These are phyloP conservation scores for Lonicera japonica DNA, from an alignment of 129 eudicot genomes.

Conservation along the genomic window DNA sequence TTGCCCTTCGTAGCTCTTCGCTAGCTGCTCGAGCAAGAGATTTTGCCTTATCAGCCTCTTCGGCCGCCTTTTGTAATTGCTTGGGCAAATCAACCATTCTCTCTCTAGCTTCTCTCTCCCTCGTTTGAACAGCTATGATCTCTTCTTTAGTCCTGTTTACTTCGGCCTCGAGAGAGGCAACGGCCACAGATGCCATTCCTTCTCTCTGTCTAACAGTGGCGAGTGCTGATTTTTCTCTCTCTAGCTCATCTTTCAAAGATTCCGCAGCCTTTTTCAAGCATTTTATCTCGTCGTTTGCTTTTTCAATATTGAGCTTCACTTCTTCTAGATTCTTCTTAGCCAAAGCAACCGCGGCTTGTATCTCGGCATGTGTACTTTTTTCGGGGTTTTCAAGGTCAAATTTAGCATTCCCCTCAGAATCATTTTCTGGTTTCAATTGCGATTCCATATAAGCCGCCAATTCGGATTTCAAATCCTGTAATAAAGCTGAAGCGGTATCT, in stretches of 20 bases:
- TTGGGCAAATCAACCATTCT: conserved; percentile 75
- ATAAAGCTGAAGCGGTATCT: conserved; percentile 54
- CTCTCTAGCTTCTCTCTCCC: conserved; percentile 79
- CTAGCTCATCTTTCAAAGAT: conserved; percentile 61
- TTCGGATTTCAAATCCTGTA: conserved; percentile 59
- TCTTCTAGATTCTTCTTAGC: conserved; percentile 76
- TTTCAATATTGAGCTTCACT: conserved; percentile 52
- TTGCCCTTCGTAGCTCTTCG: conserved; percentile 63
- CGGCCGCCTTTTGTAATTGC: conserved; percentile 68
- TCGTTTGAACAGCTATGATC: conserved; percentile 41
- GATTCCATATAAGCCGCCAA: conserved; percentile 79
- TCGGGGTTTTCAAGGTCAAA: conserved; percentile 7
- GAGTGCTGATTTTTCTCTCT: conserved; percentile 60
- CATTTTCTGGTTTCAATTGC: conserved; percentile 31
- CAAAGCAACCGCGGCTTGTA: conserved; percentile 36
- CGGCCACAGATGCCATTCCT: conserved; percentile 88
- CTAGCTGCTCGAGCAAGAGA: conserved; percentile 41
- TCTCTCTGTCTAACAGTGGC: conserved; percentile 66
- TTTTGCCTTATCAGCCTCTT: conserved; percentile 65
- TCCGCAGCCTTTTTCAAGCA: conserved; percentile 59
- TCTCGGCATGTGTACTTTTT: conserved; percentile 28
- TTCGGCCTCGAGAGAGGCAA: conserved; percentile 84
- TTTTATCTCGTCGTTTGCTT: conserved; percentile 61
- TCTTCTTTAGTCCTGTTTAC: conserved; percentile 54
- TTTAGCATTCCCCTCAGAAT: neutral